Conservation (phyloP, 148 eudicot genomes). For the Spergularia marina region DNA sequence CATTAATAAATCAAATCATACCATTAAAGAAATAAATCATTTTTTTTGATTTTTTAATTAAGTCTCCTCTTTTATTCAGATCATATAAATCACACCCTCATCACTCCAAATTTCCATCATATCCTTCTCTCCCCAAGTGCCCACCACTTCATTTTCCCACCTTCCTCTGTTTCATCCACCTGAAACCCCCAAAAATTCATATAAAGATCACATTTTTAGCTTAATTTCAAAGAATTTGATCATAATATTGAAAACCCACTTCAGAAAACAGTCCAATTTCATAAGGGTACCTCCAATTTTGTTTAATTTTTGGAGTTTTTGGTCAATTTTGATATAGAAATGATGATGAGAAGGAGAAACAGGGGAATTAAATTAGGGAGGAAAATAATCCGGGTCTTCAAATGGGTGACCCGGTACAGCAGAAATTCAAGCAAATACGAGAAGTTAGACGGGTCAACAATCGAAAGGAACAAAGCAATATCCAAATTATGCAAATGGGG, state of each 20-base stretch:
- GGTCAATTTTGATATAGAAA: not conserved
- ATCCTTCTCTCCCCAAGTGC: not conserved
- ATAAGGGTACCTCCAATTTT: not conserved
- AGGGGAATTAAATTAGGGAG: constrained; percentile 49
- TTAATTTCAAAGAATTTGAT: not conserved
- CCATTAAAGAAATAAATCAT: not conserved
- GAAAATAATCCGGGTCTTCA: constrained; percentile 44
- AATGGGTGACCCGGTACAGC: constrained; percentile 30
- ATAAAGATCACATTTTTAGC: not conserved
- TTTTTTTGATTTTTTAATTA: not conserved
- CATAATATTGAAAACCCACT: not conserved
- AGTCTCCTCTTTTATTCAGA: not conserved
- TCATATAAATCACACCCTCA: constrained; percentile 16
- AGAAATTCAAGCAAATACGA: constrained; percentile 22
- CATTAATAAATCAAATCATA: not conserved
- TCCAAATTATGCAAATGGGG: constrained; percentile 42
- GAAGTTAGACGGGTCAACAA: constrained; percentile 22
- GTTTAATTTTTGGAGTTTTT: not conserved
- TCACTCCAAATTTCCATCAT: not conserved
- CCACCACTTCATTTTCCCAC: not conserved
- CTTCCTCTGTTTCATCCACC: not conserved
- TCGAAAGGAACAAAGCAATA: constrained; percentile 19
- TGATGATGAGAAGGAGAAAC: constrained; percentile 24
- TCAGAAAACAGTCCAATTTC: not conserved
- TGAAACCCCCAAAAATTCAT: not conserved